Conservation (phyloP, 495 filamentous ascomycete species). For the Glarea lozoyensis region DNA sequence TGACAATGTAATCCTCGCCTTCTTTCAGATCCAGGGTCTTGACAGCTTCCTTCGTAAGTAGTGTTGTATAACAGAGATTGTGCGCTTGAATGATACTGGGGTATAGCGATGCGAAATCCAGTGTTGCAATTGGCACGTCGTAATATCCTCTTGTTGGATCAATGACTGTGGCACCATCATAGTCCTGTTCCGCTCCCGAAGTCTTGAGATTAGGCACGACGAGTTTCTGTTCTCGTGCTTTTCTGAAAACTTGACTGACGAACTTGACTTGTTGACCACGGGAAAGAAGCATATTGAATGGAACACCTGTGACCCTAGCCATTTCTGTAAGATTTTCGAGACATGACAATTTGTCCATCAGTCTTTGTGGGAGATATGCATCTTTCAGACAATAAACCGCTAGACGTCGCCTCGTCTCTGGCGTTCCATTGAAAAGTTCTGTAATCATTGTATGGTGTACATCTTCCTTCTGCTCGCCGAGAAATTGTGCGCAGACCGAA, state of each 20-base stretch:
- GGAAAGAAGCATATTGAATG: constrained; percentile 89
- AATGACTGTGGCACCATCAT: constrained; percentile 97
- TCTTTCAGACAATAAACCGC: constrained; percentile 98
- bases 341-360: constrained; percentile 97
- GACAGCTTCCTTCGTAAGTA: constrained; percentile 71
- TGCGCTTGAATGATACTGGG: constrained; percentile 98
- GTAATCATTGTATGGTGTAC: constrained; percentile 99
- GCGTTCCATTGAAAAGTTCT: constrained; percentile 89
- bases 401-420: constrained; percentile 80
- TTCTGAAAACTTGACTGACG: constrained; percentile 93
- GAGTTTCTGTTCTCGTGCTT: constrained; percentile 81
- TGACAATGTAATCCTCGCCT: constrained; percentile 92
- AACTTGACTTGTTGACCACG: constrained; percentile 97
- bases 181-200: constrained; percentile 67
- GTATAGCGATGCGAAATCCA: constrained; percentile 98
- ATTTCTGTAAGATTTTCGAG: constrained; percentile 98
- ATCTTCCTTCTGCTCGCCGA: constrained; percentile 97
- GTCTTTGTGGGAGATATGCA: constrained; percentile 85
- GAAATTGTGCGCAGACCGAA: constrained; percentile 91
- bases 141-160: constrained; percentile 91
- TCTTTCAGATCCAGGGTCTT: constrained; percentile 66
- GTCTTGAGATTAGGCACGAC: constrained; percentile 79
- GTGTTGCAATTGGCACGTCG: constrained; percentile 85
- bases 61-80: constrained; percentile 96
- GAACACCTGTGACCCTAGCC: constrained; percentile 97